Base-by-base conservation (phyloP, 345 rosid genomes). In the Brassica juncea region DNA sequence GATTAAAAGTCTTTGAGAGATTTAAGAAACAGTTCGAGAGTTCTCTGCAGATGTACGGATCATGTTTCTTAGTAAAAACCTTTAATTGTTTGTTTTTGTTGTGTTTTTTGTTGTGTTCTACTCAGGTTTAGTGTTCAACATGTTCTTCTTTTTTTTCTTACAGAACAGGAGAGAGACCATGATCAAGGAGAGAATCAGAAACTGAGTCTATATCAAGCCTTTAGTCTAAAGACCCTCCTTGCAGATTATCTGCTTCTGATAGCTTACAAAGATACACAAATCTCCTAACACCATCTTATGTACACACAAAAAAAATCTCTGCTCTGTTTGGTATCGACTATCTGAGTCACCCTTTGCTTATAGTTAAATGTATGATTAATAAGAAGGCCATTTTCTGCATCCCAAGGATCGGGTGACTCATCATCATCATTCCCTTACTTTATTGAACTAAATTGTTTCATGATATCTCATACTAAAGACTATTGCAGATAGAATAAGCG, bases 181-280 rank as follows among this genome's bases (percentile, higher is more conserved):
- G 44, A 39, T 93, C 93, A 78, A 91, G 97, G 84, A 90, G 93
- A 84, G 84, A 84, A 3, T 77, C 86, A 27, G 97, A 92, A 82
- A 77, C 84, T 0, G 92, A 89, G 79, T 85, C 89, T 3, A 70
- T 86, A 16, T 76, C 91, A 76, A 86, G 84, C 81, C 79, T 86
- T 67, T 98, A 92, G 28, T 81, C 93, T 19, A 88, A 96, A 69
- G 90, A 87, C 71, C 87, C 90, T 15, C 85, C 92, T 8, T 84
- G 96, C 30, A 88, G 92, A 68, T 86, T 93, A 76, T 86, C 96
- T 80, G 91, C 92, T 77, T 93, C 92, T 66, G 92, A 94, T 76
- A 94, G 94, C 78, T 85, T 91, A 25, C 92, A 91, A 89, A 93
- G 97, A 97, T 93, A 82, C 81, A 82, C 81, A 52, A 12, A 58